Conservation (phyloP, 768 basidiomycete genomes). For the Suillus paluster region DNA sequence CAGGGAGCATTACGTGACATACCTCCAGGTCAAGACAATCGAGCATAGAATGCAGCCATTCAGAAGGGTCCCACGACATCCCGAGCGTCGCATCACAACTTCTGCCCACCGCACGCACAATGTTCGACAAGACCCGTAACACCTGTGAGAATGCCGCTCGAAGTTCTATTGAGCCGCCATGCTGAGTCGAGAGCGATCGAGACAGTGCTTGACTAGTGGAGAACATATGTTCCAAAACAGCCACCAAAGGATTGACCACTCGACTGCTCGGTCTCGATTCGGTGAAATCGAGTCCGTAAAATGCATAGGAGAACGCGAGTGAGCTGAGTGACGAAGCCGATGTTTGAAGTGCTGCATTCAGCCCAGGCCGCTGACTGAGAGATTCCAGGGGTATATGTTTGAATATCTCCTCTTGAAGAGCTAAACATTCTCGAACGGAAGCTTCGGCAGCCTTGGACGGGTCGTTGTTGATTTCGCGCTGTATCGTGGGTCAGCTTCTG, state of each 20-base stretch:
- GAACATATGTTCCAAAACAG: conserved; percentile 59
- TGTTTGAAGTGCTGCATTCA: conserved; percentile 41
- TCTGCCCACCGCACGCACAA: conserved; percentile 49
- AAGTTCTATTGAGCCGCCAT: conserved; percentile 35
- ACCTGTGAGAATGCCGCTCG: conserved; percentile 58
- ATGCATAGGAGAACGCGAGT: conserved; percentile 60
- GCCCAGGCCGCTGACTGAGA: conserved; percentile 54
- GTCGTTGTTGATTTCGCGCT: conserved; percentile 45
- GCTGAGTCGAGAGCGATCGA: conserved; percentile 36
- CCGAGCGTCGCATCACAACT: conserved; percentile 34
- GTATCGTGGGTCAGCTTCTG: conserved; percentile 11
- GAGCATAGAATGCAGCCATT: conserved; percentile 66
- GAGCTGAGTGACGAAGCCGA: conserved; percentile 40
- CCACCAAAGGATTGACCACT: conserved; percentile 52
- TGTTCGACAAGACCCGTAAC: conserved; percentile 53
- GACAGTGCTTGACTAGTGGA: conserved; percentile 53
- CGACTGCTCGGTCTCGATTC: conserved; percentile 29
- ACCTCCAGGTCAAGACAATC: conserved; percentile 61
- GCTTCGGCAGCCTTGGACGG: conserved; percentile 38
- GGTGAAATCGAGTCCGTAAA: conserved; percentile 56
- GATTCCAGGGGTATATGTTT: conserved; percentile 53
- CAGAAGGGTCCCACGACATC: conserved; percentile 62
- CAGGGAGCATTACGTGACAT: conserved; percentile 18
- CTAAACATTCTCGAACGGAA: conserved; percentile 45
- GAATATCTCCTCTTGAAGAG: conserved; percentile 59